Evolutionary conservation across 2,329 filamentous ascomycete genomes (phyloP), one percentile per base, ranked within the genome.

Genomic region (Esteya vermicola): DNA sequence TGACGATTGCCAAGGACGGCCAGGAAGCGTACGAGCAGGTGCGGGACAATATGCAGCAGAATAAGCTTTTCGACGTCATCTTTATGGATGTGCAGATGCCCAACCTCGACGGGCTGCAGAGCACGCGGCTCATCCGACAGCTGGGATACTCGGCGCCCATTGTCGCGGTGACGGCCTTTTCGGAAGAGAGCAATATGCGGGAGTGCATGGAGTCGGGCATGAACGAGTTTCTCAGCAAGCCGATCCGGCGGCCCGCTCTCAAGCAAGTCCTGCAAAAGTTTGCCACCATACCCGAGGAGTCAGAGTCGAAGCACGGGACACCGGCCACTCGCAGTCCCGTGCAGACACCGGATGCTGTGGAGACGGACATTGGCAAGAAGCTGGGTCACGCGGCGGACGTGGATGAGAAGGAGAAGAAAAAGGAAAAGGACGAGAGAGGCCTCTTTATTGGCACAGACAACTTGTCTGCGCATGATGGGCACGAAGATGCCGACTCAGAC

Each of bases 1-100:
- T 94, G 14, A 89, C 83, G 0, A 80, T 94, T 38, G 88, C 86
- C 39, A 84, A 85, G 54, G 81, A 85, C 51, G 82, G 81, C 0
- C 83, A 93, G 57, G 84, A 94, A 59, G 88, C 88, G 0, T 84
- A 86, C 43, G 85, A 94, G 45, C 67, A 81, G 22, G 86, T 94
- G 48, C 88, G 85, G 54, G 76, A 76, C 14, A 81, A 78, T 47
- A 91, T 93, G 81, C 75, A 78, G 37, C 71, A 70, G 22, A 71
- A 78, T 39, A 67, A 72, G 40, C 71, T 72, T 3, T 94, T 89
- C 54, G 85, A 93, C 49, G 67, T 95, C 21, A 89, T 95, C 46
- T 91, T 94, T 54, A 95, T 94, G 88, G 88, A 95, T 51, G 81
- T 94, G 8, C 85, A 84, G 59, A 95, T 95, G 88, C 88, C 88